Conservation (phyloP, 192 early-diverging fungal genomes). For the Lunasporangiospora selenospora region DNA sequence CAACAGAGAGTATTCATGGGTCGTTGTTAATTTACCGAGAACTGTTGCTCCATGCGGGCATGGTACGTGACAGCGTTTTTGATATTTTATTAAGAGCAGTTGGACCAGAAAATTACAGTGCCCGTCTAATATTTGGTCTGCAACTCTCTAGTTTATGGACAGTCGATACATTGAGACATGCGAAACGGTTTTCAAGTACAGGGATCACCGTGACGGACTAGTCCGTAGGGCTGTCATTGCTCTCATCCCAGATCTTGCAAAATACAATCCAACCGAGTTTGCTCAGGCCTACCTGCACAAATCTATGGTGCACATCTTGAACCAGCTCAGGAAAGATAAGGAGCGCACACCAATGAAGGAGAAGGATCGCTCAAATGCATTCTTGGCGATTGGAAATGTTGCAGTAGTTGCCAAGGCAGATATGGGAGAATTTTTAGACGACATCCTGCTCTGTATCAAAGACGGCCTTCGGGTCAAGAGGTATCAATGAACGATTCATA, state of each 20-base stretch:
- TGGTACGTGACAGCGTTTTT: slow-evolving; percentile 54
- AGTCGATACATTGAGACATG: slow-evolving; percentile 76
- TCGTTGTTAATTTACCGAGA: slow-evolving; percentile 82
- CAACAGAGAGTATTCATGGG: slow-evolving; percentile 85
- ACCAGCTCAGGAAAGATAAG: slow-evolving; percentile 71
- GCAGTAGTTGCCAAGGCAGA: slow-evolving; percentile 79
- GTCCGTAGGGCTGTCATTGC: slow-evolving; percentile 85
- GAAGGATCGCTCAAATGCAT: slow-evolving; percentile 60
- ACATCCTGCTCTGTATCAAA: slow-evolving; percentile 76
- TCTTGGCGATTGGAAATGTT: slow-evolving; percentile 86
- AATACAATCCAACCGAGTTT: slow-evolving; percentile 78
- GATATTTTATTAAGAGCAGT: background rate
- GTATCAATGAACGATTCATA: slow-evolving; percentile 40
- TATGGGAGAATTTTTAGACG: slow-evolving; percentile 83
- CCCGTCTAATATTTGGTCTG: background rate
- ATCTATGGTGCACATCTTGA: slow-evolving; percentile 78
- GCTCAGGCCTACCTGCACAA: slow-evolving; percentile 69
- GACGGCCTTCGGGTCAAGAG: slow-evolving; percentile 75
- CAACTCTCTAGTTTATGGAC: slow-evolving; percentile 83
- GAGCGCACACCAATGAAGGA: slow-evolving; percentile 61
- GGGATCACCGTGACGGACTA: slow-evolving; percentile 78
- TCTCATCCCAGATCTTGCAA: slow-evolving; percentile 84
- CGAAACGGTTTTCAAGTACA: slow-evolving; percentile 78
- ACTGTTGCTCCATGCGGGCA: slow-evolving; percentile 80
- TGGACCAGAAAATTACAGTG: background rate